phyloP scores from a whole-genome alignment of 75 land plant species.

The Chamaecyparis obtusa region DNA sequence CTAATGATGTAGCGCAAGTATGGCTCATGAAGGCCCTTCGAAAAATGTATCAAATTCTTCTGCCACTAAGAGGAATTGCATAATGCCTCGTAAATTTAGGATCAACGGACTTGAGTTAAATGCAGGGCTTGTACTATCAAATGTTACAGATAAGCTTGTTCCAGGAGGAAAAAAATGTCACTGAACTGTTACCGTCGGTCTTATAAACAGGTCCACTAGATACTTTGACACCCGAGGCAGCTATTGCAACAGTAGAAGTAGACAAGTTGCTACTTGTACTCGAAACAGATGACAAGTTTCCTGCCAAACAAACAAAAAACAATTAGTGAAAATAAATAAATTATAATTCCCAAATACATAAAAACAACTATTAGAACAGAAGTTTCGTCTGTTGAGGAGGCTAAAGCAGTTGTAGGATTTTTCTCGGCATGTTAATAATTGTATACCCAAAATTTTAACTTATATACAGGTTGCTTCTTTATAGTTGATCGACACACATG shows the following conservation, averaged over 20 bases:
- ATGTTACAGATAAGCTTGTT: background rate
- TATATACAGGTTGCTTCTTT: background rate
- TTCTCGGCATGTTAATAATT: too few species aligned
- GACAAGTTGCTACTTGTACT: background rate
- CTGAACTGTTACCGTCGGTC: background rate
- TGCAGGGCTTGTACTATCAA: background rate
- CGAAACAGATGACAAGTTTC: background rate
- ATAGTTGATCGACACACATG: too few species aligned
- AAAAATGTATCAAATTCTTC: too few species aligned
- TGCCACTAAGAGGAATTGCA: too few species aligned
- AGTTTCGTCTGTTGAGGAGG: background rate
- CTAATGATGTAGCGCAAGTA: too few species aligned
- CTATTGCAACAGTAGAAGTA: background rate
- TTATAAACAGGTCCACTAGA: background rate
- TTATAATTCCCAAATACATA: background rate
- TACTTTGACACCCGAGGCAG: background rate
- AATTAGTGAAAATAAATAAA: background rate
- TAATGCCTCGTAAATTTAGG: too few species aligned
- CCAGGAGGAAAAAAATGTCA: background rate
- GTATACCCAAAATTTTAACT: background rate
- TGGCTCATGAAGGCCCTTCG: too few species aligned
- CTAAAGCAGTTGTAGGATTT: background rate
- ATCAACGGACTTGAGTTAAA: too few species aligned
- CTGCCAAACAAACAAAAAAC: conserved; percentile 5
- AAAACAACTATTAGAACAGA: background rate